A percentile compares a stretch with the other conserved stretches of the same genome.
Conservation (phyloP, 345 rosid genomes). For the Populus davidiana region DNA sequence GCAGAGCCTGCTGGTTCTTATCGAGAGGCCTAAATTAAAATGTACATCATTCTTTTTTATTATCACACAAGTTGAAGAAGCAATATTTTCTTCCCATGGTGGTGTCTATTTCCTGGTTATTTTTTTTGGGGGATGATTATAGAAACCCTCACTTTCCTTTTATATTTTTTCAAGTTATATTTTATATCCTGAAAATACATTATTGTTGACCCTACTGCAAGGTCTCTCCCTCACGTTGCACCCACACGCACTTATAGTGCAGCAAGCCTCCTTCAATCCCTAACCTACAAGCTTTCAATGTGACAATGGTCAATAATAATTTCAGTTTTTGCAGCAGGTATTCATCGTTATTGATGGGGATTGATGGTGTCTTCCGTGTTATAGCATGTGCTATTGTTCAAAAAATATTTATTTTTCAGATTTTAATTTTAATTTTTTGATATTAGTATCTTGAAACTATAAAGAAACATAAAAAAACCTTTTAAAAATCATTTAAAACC, state of each 20-base stretch:
- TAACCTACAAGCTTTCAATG: too few relatives aligned
- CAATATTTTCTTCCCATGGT: background rate
- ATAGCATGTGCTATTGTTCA: too few relatives aligned
- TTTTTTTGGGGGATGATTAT: background rate
- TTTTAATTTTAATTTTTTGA: too few relatives aligned
- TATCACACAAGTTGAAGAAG: background rate
- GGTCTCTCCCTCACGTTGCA: background rate
- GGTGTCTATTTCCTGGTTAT: background rate
- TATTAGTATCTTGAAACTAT: too few relatives aligned
- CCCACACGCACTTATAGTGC: background rate
- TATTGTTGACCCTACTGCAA: background rate
- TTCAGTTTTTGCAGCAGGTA: background rate
- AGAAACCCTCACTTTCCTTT: too few relatives aligned
- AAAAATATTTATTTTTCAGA: too few relatives aligned
- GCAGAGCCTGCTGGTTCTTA: background rate
- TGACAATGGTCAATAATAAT: too few relatives aligned
- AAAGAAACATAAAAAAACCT: too few relatives aligned
- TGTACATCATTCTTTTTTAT: conserved; percentile 18
- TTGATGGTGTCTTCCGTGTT: too few relatives aligned
- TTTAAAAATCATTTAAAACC: too few relatives aligned
- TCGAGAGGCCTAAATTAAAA: background rate
- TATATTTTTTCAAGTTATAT: too few relatives aligned
- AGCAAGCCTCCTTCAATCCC: background rate
- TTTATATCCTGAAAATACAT: too few relatives aligned
- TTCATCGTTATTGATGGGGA: background rate